These are phyloP conservation scores for Penicillium sp. DNA, from an alignment of 2,329 filamentous ascomycete genomes.

Conservation along the genomic window DNA sequence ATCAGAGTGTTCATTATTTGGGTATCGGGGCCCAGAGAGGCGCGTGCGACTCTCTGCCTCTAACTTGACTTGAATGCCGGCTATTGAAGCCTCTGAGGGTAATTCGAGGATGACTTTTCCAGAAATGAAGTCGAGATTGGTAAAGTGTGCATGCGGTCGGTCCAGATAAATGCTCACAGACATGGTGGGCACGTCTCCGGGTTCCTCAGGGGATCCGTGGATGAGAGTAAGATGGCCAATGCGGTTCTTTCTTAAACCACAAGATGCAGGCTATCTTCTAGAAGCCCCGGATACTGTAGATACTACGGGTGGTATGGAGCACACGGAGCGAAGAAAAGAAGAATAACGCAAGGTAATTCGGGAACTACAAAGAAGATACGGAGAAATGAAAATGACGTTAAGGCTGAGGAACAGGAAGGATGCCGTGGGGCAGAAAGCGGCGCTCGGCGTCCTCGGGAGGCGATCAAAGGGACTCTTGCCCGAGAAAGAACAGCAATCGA, in stretches of 20 bases:
- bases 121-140: conserved; percentile 54
- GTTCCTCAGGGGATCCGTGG: conserved; percentile 5
- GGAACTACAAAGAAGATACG: conserved; percentile 12
- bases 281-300: background rate
- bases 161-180: conserved; percentile 52
- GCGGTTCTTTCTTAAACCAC: background rate
- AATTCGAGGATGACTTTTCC: conserved; percentile 52
- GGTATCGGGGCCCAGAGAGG: conserved; percentile 46
- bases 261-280: background rate
- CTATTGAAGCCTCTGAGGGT: conserved; percentile 48
- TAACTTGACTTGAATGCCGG: conserved; percentile 54
- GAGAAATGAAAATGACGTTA: conserved; percentile 13
- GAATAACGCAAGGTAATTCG: conserved; percentile 9
- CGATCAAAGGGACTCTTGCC: background rate
- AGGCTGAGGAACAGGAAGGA: conserved; percentile 14
- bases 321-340: background rate
- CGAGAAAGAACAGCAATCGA: background rate
- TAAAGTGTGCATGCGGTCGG: conserved; percentile 49
- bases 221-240: conserved; percentile 1
- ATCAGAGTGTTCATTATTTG: conserved; percentile 48
- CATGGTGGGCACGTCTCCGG: conserved; percentile 41
- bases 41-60: conserved; percentile 55
- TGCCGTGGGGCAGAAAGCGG: conserved; percentile 20
- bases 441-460: conserved; percentile 15
- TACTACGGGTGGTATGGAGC: conserved; percentile 3